Evolutionary conservation across 2,329 filamentous ascomycete genomes (phyloP), one percentile per base, ranked within the genome.

Genomic region (Emergomyces orientalis): DNA sequence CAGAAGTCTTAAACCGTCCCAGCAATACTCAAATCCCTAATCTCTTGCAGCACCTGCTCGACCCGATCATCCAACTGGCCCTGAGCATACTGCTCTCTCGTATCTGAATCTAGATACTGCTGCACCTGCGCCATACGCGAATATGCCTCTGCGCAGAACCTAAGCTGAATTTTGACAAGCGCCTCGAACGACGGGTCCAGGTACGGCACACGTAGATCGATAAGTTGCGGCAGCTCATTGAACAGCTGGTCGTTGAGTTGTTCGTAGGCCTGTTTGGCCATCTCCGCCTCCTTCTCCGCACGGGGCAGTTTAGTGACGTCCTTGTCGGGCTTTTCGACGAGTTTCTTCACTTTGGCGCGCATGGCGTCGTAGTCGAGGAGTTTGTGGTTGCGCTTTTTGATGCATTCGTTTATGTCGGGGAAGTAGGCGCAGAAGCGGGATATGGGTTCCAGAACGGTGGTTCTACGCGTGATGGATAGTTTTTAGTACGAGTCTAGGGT

Each of bases 91-190:
- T 97, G 89, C 68, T 99, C 94, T 75, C 94, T 84, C 60, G 93
- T 97, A 72, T 96, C 91, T 37, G 93, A 89, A 74, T 97, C 94
- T 39, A 99, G 82, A 75, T 97, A 97, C 79, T 99, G 94, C 79
- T 99, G 94, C 63, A 99, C 95, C 80, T 99, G 95, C 32, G 95
- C 94, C 94, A 99, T 99, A 57, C 94, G 84, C 65, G 88, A 92
- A 77, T 99, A 99, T 1, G 94, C 94, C 79, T 99, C 94, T 8
- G 95, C 94, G 72, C 95, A 99, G 80, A 99, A 99, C 45, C 94
- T 84, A 71, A 99, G 77, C 79, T 99, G 94, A 69, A 99, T 99
- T 82, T 99, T 99, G 75, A 99, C 94, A 60, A 99, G 86, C 0
- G 95, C 94, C 78, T 99, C 94, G 73, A 99, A 99, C 65, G 88